Evolutionary conservation across 352 stramenopile species (phyloP).

Genomic region (Phytophthora meadii): DNA sequence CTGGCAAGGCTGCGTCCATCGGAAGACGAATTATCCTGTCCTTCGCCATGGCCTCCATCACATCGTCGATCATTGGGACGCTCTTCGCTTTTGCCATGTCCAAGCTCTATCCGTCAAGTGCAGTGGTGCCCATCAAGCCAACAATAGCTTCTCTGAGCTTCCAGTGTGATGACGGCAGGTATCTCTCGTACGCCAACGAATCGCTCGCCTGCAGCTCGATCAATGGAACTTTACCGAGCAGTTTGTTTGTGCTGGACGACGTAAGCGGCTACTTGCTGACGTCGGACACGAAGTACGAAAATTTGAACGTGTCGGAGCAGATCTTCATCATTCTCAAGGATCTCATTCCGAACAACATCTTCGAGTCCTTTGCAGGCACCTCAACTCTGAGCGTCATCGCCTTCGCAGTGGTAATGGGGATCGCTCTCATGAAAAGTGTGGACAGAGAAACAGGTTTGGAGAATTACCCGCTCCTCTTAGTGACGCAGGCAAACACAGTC

Average conservation of each 20-base stretch:
- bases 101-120: constrained; percentile 35
- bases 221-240: constrained; percentile 34
- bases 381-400: constrained; percentile 76
- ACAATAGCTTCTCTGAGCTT: constrained; percentile 44
- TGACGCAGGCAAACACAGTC: constrained; percentile 70
- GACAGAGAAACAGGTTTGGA: constrained; percentile 55
- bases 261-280: constrained; percentile 52
- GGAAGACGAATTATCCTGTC: constrained; percentile 53
- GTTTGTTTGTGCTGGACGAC: constrained; percentile 67
- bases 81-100: constrained; percentile 59
- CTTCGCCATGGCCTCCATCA: constrained; percentile 53
- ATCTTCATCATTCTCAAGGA: constrained; percentile 71
- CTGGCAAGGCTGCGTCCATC: constrained; percentile 63
- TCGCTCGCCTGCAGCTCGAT: constrained; percentile 49
- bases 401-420: constrained; percentile 75
- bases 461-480: constrained; percentile 74
- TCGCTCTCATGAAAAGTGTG: constrained; percentile 69
- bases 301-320: constrained; percentile 70
- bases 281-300: constrained; percentile 42
- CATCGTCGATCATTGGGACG: constrained; percentile 54
- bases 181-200: constrained; percentile 47
- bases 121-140: constrained; percentile 31
- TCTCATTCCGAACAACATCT: constrained; percentile 78
- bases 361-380: constrained; percentile 59
- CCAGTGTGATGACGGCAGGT: constrained; percentile 53